Percentiles rank a stretch among this genome's conserved stretches.
These are phyloP conservation scores for Lophiotrema nucula DNA, from an alignment of 495 filamentous ascomycete genomes.

Conservation along the genomic window DNA sequence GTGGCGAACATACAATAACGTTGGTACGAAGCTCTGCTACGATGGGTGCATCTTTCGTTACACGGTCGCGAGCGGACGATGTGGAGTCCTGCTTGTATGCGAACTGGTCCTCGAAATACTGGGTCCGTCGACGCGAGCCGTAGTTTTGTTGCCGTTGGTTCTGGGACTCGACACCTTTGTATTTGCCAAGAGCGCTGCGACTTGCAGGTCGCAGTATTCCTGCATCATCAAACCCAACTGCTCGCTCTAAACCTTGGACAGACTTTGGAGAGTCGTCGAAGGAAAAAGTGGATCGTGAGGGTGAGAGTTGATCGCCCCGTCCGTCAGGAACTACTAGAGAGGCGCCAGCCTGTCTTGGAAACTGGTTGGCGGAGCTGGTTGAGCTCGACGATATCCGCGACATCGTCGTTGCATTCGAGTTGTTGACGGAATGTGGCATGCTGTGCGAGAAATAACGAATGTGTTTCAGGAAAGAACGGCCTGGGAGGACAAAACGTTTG, in stretches of 20 bases:
- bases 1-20: conserved; percentile 59
- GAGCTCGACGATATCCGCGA: conserved; percentile 25
- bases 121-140: conserved; percentile 30
- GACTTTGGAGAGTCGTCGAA: conserved; percentile 24
- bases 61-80: conserved; percentile 55
- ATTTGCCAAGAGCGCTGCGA: conserved; percentile 4
- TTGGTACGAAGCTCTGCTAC: conserved; percentile 84
- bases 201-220: conserved; percentile 7
- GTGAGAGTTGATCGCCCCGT: conserved; percentile 27
- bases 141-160: conserved; percentile 2
- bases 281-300: conserved; percentile 30
- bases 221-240: conserved; percentile 7
- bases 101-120: conserved; percentile 64
- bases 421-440: conserved; percentile 28
- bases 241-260: conserved; percentile 10
- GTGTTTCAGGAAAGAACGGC: background rate
- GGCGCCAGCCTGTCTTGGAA: conserved; percentile 27
- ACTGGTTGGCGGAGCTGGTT: conserved; percentile 23
- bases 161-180: conserved; percentile 1
- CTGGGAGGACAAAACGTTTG: background rate
- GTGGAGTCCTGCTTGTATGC: conserved; percentile 48
- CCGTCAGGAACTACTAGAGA: conserved; percentile 27
- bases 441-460: background rate
- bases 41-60: conserved; percentile 66
- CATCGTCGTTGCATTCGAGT: conserved; percentile 21